Evolutionary conservation across 805 yeast genomes (phyloP).

Genomic region (Nakazawaea anatomiae): DNA sequence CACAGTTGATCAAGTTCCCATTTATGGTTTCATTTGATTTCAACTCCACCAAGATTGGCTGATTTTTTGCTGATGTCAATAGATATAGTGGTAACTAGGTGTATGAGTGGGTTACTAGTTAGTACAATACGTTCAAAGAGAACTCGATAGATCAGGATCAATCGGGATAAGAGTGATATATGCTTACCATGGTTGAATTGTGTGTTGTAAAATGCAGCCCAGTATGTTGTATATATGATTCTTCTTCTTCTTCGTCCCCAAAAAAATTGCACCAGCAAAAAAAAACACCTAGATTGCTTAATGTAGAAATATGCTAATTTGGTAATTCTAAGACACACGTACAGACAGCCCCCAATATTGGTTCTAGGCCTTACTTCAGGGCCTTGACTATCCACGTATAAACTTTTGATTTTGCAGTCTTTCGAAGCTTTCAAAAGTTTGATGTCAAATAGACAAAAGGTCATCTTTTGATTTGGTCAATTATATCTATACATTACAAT

Average conservation of each 20-base stretch:
- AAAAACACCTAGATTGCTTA: neutral
- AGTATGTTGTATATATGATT: neutral
- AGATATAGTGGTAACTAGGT: slow-evolving; percentile 82
- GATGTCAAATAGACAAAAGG: too few relatives aligned
- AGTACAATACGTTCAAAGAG: neutral
- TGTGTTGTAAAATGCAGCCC: too few relatives aligned
- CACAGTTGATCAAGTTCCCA: slow-evolving; percentile 82
- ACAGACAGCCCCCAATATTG: neutral
- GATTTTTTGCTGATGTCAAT: slow-evolving; percentile 85
- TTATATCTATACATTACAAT: too few relatives aligned
- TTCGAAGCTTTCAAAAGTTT: too few relatives aligned
- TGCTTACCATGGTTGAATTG: neutral
- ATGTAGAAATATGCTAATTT: too few relatives aligned
- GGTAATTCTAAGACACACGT: too few relatives aligned
- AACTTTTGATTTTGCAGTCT: too few relatives aligned
- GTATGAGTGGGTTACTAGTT: slow-evolving; percentile 17
- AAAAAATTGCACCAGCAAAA: neutral
- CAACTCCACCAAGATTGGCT: slow-evolving; percentile 80
- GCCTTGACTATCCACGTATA: neutral
- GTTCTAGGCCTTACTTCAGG: neutral
- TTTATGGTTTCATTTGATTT: slow-evolving; percentile 86
- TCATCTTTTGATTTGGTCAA: too few relatives aligned
- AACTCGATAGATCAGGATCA: neutral
- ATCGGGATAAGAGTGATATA: neutral
- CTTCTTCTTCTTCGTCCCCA: neutral